These are phyloP conservation scores for Delonix regia DNA, from an alignment of 306 rosid genomes.

Conservation along the genomic window DNA sequence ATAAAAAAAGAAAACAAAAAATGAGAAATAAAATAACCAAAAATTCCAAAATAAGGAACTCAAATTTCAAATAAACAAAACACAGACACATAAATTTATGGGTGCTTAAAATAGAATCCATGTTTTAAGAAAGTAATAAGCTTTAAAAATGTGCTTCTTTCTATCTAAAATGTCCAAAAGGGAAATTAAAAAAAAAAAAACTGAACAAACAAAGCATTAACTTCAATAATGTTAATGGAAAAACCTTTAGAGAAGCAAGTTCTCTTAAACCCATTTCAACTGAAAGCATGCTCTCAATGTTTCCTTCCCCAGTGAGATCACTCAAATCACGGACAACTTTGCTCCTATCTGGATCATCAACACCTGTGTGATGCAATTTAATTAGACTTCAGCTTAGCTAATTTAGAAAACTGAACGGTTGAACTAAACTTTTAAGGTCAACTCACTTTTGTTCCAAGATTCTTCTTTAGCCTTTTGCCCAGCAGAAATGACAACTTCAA, in stretches of 20 bases:
- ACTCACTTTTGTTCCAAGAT: conserved; percentile 69
- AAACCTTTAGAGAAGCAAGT: conserved; percentile 67
- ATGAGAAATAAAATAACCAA: neutral
- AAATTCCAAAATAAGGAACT: conserved; percentile 5
- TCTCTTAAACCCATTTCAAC: conserved; percentile 79
- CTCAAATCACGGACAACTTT: conserved; percentile 59
- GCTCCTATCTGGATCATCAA: conserved; percentile 56
- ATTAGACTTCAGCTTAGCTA: conserved; percentile 26
- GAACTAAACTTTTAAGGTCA: neutral
- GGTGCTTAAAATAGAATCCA: conserved; percentile 20
- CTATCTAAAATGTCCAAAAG: conserved; percentile 22
- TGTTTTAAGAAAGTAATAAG: neutral
- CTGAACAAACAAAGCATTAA: neutral
- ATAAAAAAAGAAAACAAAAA: conserved; percentile 1
- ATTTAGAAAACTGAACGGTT: neutral
- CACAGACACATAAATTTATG: neutral
- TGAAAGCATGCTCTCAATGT: conserved; percentile 82
- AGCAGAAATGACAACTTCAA: conserved; percentile 78
- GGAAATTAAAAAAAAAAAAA: neutral
- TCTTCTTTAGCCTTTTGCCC: conserved; percentile 99
- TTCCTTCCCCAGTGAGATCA: conserved; percentile 79
- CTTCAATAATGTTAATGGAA: conserved; percentile 6
- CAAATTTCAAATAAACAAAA: conserved; percentile 16
- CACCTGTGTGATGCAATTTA: conserved; percentile 41
- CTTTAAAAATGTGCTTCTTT: conserved; percentile 15